Conservation (phyloP, 2,329 filamentous ascomycete genomes). For the Monilinia laxa region DNA sequence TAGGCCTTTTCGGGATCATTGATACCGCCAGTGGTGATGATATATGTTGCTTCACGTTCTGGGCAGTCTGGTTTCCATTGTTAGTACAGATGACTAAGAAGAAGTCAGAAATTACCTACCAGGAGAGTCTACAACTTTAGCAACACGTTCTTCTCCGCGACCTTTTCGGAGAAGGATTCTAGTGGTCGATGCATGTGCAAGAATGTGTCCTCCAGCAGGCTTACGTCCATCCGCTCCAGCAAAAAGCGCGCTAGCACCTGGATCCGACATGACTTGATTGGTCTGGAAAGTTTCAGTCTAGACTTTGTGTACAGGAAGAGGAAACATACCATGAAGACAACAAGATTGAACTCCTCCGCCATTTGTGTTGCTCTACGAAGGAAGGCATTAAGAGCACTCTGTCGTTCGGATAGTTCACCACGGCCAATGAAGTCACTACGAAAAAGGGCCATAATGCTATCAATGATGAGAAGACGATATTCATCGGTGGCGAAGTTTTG, state of each 20-base stretch:
- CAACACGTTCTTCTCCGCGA: slow-evolving; percentile 67
- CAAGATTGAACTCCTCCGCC: slow-evolving; percentile 69
- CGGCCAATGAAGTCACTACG: slow-evolving; percentile 66
- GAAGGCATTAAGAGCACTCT: slow-evolving; percentile 67
- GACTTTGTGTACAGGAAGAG: background rate
- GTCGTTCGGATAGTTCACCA: slow-evolving; percentile 65
- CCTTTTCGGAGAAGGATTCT: slow-evolving; percentile 66
- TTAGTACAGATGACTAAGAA: slow-evolving; percentile 15
- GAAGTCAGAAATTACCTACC: slow-evolving; percentile 45
- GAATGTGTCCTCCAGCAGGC: slow-evolving; percentile 65
- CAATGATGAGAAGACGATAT: slow-evolving; percentile 65
- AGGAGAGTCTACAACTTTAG: slow-evolving; percentile 66
- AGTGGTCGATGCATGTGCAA: slow-evolving; percentile 67
- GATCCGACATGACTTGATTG: slow-evolving; percentile 71
- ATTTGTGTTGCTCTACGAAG: slow-evolving; percentile 62
- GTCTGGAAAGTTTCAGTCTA: slow-evolving; percentile 47
- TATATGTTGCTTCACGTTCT: slow-evolving; percentile 66
- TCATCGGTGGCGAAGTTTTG: slow-evolving; percentile 61
- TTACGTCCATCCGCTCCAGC: slow-evolving; percentile 67
- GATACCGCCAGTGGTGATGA: slow-evolving; percentile 69
- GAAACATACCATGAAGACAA: slow-evolving; percentile 55
- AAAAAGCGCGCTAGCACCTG: slow-evolving; percentile 66
- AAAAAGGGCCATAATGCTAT: slow-evolving; percentile 70
- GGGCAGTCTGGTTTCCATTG: slow-evolving; percentile 54
- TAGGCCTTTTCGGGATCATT: slow-evolving; percentile 64